These are phyloP conservation scores for Suillus subalutaceus DNA, from an alignment of 768 basidiomycete genomes.

Conservation along the genomic window DNA sequence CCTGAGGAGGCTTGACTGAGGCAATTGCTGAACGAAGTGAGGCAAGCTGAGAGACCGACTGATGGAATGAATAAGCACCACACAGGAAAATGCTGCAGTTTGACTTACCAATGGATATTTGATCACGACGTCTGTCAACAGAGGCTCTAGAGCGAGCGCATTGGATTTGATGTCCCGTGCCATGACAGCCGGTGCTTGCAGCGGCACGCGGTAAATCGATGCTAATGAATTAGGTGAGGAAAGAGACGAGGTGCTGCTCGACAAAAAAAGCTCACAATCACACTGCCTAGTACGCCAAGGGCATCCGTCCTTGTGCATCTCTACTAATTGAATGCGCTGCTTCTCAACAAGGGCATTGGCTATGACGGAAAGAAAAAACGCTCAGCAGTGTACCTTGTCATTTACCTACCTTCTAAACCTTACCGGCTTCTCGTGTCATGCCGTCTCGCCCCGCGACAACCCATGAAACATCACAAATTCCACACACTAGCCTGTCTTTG, in stretches of 20 bases:
- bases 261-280: slow-evolving; percentile 54
- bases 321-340: slow-evolving; percentile 65
- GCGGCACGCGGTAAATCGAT: slow-evolving; percentile 74
- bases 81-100: slow-evolving; percentile 7
- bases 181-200: slow-evolving; percentile 66
- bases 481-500: slow-evolving; percentile 77
- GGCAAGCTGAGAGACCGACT: slow-evolving; percentile 63
- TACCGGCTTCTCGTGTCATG: slow-evolving; percentile 79
- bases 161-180: slow-evolving; percentile 60
- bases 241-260: slow-evolving; percentile 4
- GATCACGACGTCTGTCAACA: slow-evolving; percentile 56
- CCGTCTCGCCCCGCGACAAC: slow-evolving; percentile 69
- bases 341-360: slow-evolving; percentile 75
- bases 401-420: slow-evolving; percentile 40
- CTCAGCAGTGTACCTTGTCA: slow-evolving; percentile 18
- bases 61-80: slow-evolving; percentile 16
- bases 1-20: slow-evolving; percentile 16
- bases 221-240: slow-evolving; percentile 35
- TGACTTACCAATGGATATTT: slow-evolving; percentile 73
- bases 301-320: slow-evolving; percentile 78
- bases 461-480: slow-evolving; percentile 74
- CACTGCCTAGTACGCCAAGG: slow-evolving; percentile 85
- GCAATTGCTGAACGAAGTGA: slow-evolving; percentile 52
- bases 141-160: slow-evolving; percentile 54
- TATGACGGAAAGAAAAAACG: slow-evolving; percentile 28